Conservation (phyloP, 73 alveolate species). For the Paramecium tetraurelia region DNA sequence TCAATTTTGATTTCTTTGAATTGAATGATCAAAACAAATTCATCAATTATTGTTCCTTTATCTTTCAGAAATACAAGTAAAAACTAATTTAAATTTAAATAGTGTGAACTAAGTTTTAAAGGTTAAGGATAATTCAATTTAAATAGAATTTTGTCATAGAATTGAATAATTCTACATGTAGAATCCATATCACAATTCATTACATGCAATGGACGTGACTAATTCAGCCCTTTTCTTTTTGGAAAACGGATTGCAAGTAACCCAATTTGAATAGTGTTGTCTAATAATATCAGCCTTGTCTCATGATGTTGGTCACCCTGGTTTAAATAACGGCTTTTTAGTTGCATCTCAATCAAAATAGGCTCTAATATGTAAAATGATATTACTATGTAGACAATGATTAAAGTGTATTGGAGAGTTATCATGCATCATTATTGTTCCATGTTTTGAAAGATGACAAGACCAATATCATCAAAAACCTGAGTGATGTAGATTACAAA, state of each 20-base stretch:
- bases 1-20: constrained; percentile 36
- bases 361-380: background rate
- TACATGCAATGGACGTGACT: constrained; percentile 44
- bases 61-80: constrained; percentile 1
- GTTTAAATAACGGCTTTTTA: constrained; percentile 32
- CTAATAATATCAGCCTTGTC: background rate
- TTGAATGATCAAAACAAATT: background rate
- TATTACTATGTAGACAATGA: background rate
- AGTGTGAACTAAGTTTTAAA: background rate
- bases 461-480: background rate
- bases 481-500: background rate
- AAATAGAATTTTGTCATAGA: constrained; percentile 40
- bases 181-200: constrained; percentile 45
- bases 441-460: constrained; percentile 30
- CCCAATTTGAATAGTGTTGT: constrained; percentile 11
- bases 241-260: background rate
- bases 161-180: background rate
- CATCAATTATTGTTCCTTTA: constrained; percentile 3
- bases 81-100: background rate
- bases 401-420: constrained; percentile 28
- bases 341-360: constrained; percentile 44
- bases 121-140: background rate
- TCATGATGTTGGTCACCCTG: constrained; percentile 50
- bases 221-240: constrained; percentile 35
- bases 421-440: constrained; percentile 32